Conservation (phyloP, 768 basidiomycete species). For the Rickenella mellea region DNA sequence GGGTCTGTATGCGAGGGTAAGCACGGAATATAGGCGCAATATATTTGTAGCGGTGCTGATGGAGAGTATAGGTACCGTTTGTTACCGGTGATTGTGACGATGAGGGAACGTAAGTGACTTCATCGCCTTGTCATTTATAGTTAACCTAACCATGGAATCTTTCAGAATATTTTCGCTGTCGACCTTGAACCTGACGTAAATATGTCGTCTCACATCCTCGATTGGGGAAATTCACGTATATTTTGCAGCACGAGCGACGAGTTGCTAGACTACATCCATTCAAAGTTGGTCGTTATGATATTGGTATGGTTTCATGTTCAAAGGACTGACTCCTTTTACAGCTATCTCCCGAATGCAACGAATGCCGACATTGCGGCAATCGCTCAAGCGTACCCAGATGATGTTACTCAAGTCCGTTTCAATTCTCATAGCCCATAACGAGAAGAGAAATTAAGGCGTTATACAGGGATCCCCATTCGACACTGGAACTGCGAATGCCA, state of each 20-base stretch:
- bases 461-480: constrained; percentile 12
- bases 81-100: constrained; percentile 10
- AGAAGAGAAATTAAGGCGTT: too few species aligned
- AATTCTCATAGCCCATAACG: too few species aligned
- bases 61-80: constrained; percentile 14
- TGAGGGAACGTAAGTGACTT: constrained; percentile 14
- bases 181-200: neutral
- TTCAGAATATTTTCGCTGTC: neutral
- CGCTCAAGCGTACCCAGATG: constrained; percentile 13
- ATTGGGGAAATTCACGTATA: neutral
- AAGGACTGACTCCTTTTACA: neutral
- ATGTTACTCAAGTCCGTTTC: constrained; percentile 5
- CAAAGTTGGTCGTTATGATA: too few species aligned
- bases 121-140: neutral
- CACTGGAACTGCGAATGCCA: too few species aligned
- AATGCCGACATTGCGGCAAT: neutral
- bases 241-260: neutral
- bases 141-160: neutral
- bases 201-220: neutral
- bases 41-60: too few species aligned
- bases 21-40: too few species aligned
- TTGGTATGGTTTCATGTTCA: neutral
- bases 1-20: constrained; percentile 9
- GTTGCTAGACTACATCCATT: neutral
- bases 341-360: neutral